Percentiles rank a stretch among this genome's conserved stretches.
Evolutionary conservation across 257 asterid genomes (phyloP).

Genomic region (Solanum sejunctum): DNA sequence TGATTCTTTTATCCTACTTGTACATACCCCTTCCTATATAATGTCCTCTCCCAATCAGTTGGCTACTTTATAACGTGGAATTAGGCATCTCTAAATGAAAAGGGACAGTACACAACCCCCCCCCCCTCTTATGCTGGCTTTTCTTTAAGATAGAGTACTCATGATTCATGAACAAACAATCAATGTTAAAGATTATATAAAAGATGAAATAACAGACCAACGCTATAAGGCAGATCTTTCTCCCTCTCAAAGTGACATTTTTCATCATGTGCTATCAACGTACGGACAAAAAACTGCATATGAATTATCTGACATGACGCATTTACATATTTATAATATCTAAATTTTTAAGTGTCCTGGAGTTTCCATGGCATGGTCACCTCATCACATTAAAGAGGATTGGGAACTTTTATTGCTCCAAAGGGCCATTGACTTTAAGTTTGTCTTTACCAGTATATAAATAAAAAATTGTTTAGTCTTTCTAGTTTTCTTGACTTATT

Average conservation of each 20-base stretch:
- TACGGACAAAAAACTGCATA: no score
- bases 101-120: not conserved
- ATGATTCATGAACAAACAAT: not conserved
- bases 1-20: not conserved
- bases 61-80: not conserved
- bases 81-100: not conserved
- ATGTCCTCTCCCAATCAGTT: not conserved
- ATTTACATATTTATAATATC: not conserved
- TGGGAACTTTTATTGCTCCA: not conserved
- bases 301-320: no score
- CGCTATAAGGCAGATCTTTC: no score
- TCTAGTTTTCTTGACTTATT: not conserved
- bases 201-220: no score
- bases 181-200: no score
- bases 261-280: no score
- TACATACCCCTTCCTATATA: not conserved
- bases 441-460: not conserved
- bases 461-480: not conserved
- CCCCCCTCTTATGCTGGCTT: not conserved
- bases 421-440: not conserved
- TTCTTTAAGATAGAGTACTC: not conserved
- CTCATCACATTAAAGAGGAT: not conserved
- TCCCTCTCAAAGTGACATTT: no score
- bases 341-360: not conserved
- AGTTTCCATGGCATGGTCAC: not conserved